Evolutionary conservation across 257 asterid species (phyloP).

Genomic region (Scutellaria barbata): DNA sequence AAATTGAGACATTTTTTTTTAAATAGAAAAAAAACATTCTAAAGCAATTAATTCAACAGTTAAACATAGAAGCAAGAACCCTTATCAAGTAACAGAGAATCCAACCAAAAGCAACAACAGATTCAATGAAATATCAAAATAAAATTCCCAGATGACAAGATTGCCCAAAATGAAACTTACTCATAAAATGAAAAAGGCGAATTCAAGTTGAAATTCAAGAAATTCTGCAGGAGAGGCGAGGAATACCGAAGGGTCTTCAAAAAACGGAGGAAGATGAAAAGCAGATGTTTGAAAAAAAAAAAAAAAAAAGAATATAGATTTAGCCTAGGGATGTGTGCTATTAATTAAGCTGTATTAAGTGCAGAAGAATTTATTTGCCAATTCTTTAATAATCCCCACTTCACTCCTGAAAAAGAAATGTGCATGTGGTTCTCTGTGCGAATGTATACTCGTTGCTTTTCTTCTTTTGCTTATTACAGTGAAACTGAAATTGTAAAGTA

Average conservation of each 20-base stretch:
- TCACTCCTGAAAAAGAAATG: background rate
- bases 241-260: slow-evolving; percentile 20
- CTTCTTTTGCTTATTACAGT: background rate
- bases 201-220: slow-evolving; percentile 1
- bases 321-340: slow-evolving; percentile 32
- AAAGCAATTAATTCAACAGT: slow-evolving; percentile 22
- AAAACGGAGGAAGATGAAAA: slow-evolving; percentile 17
- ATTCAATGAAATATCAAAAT: slow-evolving; percentile 3
- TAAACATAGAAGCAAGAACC: slow-evolving; percentile 6
- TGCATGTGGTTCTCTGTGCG: slow-evolving; percentile 34
- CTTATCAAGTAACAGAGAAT: slow-evolving; percentile 28
- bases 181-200: slow-evolving; percentile 10
- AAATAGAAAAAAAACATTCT: background rate
- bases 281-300: background rate
- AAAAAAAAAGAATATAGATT: slow-evolving; percentile 14
- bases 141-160: background rate
- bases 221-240: background rate
- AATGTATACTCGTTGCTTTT: too few relatives aligned
- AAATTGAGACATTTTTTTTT: background rate
- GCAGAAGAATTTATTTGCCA: slow-evolving; percentile 30
- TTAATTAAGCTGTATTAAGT: slow-evolving; percentile 30
- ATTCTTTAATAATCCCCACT: slow-evolving; percentile 37
- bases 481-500: background rate
- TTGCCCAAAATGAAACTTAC: slow-evolving; percentile 34
- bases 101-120: background rate